Conservation (phyloP, 1,139 yeast genomes). For the Candida pseudoviswanathii region DNA sequence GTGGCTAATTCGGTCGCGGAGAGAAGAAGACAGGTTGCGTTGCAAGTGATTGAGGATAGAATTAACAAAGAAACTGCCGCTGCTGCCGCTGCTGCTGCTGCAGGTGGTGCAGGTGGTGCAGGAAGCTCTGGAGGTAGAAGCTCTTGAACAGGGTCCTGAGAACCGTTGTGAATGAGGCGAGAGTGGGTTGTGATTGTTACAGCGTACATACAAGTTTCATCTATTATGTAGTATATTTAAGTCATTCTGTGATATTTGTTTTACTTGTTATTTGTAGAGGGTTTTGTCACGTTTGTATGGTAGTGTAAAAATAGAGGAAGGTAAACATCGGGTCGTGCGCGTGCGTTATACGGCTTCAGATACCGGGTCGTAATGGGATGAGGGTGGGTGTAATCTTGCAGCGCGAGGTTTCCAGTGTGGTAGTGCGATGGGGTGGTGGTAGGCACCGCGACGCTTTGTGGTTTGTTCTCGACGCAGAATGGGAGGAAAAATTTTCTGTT, state of each 20-base stretch:
- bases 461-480: no score
- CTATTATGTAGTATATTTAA: neutral
- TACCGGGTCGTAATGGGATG: no score
- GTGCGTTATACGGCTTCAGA: no score
- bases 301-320: no score
- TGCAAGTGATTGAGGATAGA: conserved; percentile 80
- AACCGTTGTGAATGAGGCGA: neutral
- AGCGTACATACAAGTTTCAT: neutral
- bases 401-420: no score
- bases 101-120: neutral
- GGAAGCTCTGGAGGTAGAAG: neutral
- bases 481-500: no score
- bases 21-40: conserved; percentile 82
- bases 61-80: conserved; percentile 37
- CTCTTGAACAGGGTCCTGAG: neutral
- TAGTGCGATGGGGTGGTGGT: no score
- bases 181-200: neutral
- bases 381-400: no score
- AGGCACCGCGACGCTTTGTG: no score
- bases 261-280: no score
- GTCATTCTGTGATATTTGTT: neutral
- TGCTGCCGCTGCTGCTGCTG: neutral
- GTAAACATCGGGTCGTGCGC: no score
- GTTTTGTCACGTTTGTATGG: no score
- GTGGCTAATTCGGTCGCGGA: conserved; percentile 70